Evolutionary conservation across 2,329 filamentous ascomycete species (phyloP).

Genomic region (Aspergillus sp.): DNA sequence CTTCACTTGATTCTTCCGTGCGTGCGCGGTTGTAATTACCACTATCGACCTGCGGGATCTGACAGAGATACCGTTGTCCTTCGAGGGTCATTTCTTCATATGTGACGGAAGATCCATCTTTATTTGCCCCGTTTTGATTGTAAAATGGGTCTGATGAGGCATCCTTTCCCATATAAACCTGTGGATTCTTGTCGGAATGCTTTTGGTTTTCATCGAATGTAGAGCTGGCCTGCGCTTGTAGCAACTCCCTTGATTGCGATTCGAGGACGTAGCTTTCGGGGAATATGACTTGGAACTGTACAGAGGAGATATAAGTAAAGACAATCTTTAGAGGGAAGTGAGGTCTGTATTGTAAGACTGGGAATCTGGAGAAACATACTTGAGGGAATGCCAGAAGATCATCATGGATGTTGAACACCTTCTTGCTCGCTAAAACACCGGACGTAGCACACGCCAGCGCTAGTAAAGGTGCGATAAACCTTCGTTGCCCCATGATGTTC

Average conservation of each 20-base stretch:
- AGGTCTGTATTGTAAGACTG: too few species aligned
- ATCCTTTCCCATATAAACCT: constrained; percentile 18
- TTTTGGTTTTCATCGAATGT: constrained; percentile 5
- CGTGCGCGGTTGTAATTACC: constrained; percentile 62
- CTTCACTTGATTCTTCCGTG: constrained; percentile 50
- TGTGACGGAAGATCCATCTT: constrained; percentile 21
- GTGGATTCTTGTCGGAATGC: constrained; percentile 15
- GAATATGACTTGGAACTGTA: constrained; percentile 75
- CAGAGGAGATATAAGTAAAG: too few species aligned
- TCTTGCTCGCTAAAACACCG: constrained; percentile 47
- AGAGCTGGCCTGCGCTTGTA: constrained; percentile 18
- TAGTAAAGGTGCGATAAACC: constrained; percentile 23
- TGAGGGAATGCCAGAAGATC: constrained; percentile 84
- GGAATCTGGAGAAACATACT: constrained; percentile 44
- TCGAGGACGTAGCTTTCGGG: constrained; percentile 68
- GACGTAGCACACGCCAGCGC: constrained; percentile 26
- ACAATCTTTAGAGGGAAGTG: too few species aligned
- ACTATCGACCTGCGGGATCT: constrained; percentile 66
- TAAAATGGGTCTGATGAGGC: not conserved
- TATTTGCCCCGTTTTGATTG: constrained; percentile 47
- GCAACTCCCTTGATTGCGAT: constrained; percentile 60
- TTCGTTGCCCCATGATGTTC: constrained; percentile 1
- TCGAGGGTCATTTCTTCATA: constrained; percentile 74
- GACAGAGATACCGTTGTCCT: constrained; percentile 73
- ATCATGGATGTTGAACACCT: constrained; percentile 78